Conservation (phyloP, 2,329 filamentous ascomycete species). For the Fusarium luffae region DNA sequence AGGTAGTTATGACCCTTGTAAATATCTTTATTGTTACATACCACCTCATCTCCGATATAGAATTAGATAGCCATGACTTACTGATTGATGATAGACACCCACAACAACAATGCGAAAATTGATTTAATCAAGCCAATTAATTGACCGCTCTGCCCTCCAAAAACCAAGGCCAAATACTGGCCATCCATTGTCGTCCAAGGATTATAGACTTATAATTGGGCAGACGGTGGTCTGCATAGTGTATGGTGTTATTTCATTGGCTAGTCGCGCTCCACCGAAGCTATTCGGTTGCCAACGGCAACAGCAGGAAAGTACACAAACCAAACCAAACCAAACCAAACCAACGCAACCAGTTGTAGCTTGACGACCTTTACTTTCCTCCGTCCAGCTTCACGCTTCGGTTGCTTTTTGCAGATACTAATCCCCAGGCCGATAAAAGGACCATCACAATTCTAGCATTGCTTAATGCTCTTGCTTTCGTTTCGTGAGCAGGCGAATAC, state of each 20-base stretch:
- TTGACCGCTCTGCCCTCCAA: constrained; percentile 8
- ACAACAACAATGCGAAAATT: constrained; percentile 15
- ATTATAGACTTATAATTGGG: constrained; percentile 9
- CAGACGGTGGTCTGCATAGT: not conserved
- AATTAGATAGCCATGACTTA: constrained; percentile 32
- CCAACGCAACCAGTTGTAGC: constrained; percentile 21
- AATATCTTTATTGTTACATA: constrained; percentile 23
- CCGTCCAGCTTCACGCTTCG: constrained; percentile 31
- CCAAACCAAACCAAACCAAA: constrained; percentile 41
- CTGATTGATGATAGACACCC: constrained; percentile 9
- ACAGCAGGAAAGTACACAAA: constrained; percentile 53
- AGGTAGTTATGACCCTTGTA: constrained; percentile 1
- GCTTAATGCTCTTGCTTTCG: constrained; percentile 41
- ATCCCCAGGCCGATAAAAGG: constrained; percentile 28
- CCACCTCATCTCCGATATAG: constrained; percentile 33
- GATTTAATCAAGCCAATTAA: constrained; percentile 1
- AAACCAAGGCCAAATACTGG: not conserved
- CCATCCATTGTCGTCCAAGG: not conserved
- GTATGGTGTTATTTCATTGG: constrained; percentile 28
- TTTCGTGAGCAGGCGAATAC: constrained; percentile 24
- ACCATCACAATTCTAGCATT: constrained; percentile 42
- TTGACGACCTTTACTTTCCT: constrained; percentile 27
- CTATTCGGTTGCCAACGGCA: constrained; percentile 48
- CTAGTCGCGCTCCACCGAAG: not conserved
- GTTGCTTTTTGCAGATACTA: constrained; percentile 41